Base-by-base conservation (phyloP, 2,329 filamentous ascomycete genomes). In the Penicillium sp. region DNA sequence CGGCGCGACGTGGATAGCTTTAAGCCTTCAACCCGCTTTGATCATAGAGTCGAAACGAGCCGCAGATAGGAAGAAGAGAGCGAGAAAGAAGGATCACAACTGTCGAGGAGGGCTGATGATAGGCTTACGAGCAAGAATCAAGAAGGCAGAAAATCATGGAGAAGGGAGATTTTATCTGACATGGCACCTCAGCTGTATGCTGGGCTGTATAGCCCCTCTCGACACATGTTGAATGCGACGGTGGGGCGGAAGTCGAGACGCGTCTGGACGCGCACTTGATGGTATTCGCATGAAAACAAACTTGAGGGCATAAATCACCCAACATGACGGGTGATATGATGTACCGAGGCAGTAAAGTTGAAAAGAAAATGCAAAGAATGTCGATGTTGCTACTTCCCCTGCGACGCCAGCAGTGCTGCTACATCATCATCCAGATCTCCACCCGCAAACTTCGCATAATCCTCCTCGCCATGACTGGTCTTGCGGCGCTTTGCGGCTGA, bases 341-440 rank as follows among this genome's bases (percentile, higher is more conserved):
- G 12, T 27, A 40, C 37, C 25, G 10, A 27, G 23, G 20, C 10
- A 8, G 7, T 25, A 25, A 24, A 24, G 4, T n/a, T 6, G 10
- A 25, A 25, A 25, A 28, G 12, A 42, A 25, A 33, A 44, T 12
- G n/a, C 2, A 23, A 20, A 23, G 13, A 20, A 46, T 28, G 18
- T n/a, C 15, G 33, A 31, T 40, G 54, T 38, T 49, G 50, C 40
- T 60, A 54, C 18, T 61, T 60, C 42, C 66, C 70, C 53, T 76
- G 74, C 51, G 75, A 74, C 48, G 77, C 73, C 56, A 83, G 66
- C 66, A 85, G 72, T 53, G 81, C 79, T 7, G 79, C 79, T 41
- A 85, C 77, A 65, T 84, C 81, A 6, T 77, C 79, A 62, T 85
- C 82, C 56, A 86, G 70, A 18, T 78, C 81, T 12, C 78, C 79